Evolutionary conservation across 257 asterid species (phyloP).

Genomic region (Lycium barbarum): DNA sequence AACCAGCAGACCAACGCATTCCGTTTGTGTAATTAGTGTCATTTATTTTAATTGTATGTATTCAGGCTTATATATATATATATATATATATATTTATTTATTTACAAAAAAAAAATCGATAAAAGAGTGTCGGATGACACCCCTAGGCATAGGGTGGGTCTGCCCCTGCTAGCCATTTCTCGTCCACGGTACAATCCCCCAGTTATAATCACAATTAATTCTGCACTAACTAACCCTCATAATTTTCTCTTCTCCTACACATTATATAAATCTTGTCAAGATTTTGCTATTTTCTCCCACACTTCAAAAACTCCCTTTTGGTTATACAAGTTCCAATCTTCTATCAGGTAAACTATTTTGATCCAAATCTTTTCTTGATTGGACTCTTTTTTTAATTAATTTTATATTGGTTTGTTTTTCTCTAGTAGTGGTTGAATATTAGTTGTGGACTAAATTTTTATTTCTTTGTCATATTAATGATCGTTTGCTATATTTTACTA

Average conservation of each 20-base stretch:
- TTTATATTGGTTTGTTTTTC: background rate
- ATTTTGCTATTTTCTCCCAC: conserved; percentile 8
- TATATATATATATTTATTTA: too few species aligned
- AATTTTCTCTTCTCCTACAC: background rate
- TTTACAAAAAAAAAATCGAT: too few species aligned
- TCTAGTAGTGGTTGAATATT: background rate
- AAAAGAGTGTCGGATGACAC: too few species aligned
- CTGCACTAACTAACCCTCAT: conserved; percentile 21
- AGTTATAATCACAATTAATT: conserved; percentile 13
- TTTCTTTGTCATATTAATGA: background rate
- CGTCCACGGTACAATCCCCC: background rate
- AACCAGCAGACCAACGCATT: too few species aligned
- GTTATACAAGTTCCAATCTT: background rate
- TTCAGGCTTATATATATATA: too few species aligned
- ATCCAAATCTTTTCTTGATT: background rate
- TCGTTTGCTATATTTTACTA: conserved; percentile 1
- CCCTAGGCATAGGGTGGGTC: too few species aligned
- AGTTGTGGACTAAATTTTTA: background rate
- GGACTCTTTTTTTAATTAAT: background rate
- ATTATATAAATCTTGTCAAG: conserved; percentile 11
- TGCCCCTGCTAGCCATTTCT: background rate
- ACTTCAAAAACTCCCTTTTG: background rate
- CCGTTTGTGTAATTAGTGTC: too few species aligned
- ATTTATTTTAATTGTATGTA: too few species aligned
- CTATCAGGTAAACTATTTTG: background rate